Base-by-base conservation (phyloP, 352 stramenopile genomes). In the Phytophthora fragariae region DNA sequence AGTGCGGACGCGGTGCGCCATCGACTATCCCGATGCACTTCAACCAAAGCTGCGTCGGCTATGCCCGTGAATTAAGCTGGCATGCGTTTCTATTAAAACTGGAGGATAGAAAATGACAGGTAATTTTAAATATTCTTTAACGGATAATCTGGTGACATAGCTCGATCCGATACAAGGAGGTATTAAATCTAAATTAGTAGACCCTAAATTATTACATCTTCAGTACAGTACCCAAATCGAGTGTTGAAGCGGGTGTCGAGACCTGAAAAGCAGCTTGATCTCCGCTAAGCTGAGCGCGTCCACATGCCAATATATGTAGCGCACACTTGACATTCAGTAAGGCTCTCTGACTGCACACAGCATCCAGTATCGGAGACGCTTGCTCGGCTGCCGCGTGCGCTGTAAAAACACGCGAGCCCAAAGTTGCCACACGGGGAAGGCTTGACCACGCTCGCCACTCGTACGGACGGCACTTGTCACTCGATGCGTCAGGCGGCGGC, bases 11-110 rank as follows among this genome's bases (percentile, higher is more conserved):
- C 46, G 33, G 52, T 31, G 41, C 63, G 39, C 53, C 46, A 65
- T 61, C 15, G 56, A n/a, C 65, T 72, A 72, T 72, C 64, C 55
- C 17, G 14, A 12, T 54, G 44, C 33, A 56, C 65, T 66, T 72
- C 65, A 71, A 71, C 14, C 64, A 54, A 53, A 50, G 52, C 21
- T 54, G 65, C 14, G 5, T 50, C 44, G 54, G 12, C 21, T 50
- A 52, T 37, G 62, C 50, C 46, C 55, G 14, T 71, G 55, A 71
- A 65, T 71, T 65, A 65, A 65, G 41, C 17, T n/a, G 53, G 10
- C 5, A 7, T 37, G 65, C 65, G 65, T 72, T 37, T 72, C 65
- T 60, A 52, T 37, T 39, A 62, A 57, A 50, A 12, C 6, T n/a
- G 0, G 11, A 4, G 15, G 33, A 72, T 68, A 17, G 2, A 15